Evolutionary conservation across 495 filamentous ascomycete species (phyloP).

Genomic region (Endocarpon pusillum): DNA sequence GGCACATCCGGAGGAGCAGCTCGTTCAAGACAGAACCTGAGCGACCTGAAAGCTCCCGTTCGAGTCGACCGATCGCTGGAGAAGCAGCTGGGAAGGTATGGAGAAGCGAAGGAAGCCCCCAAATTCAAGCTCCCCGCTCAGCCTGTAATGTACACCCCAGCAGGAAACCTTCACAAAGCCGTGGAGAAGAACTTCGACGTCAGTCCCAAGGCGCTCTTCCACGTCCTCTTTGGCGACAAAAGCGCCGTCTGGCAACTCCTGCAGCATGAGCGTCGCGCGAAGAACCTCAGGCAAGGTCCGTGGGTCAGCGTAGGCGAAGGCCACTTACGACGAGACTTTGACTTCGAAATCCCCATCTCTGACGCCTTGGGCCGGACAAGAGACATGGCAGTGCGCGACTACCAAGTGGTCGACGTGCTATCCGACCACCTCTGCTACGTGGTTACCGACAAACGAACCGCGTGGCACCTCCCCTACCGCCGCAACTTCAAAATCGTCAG

Average conservation of each 20-base stretch:
- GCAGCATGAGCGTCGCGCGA: slow-evolving; percentile 68
- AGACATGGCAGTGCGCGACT: slow-evolving; percentile 46
- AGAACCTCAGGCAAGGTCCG: slow-evolving; percentile 63
- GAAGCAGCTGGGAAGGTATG: slow-evolving; percentile 23
- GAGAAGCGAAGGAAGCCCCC: slow-evolving; percentile 34
- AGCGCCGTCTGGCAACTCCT: slow-evolving; percentile 85
- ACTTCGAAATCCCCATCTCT: slow-evolving; percentile 54
- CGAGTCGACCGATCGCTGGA: slow-evolving; percentile 45
- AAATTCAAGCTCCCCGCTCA: slow-evolving; percentile 77
- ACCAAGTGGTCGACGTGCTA: slow-evolving; percentile 77
- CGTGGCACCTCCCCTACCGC: slow-evolving; percentile 77
- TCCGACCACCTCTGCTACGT: slow-evolving; percentile 96
- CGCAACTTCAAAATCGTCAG: slow-evolving; percentile 68
- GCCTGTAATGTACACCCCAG: slow-evolving; percentile 67
- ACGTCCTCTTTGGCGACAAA: slow-evolving; percentile 90
- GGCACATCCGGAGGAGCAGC: slow-evolving; percentile 11
- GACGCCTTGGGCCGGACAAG: slow-evolving; percentile 44
- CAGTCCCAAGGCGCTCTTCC: slow-evolving; percentile 83
- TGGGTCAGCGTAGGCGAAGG: slow-evolving; percentile 57
- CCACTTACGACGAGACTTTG: slow-evolving; percentile 57
- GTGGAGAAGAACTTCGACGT: slow-evolving; percentile 70
- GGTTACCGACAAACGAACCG: slow-evolving; percentile 68
- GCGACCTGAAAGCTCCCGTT: slow-evolving; percentile 41
- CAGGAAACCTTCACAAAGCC: slow-evolving; percentile 51
- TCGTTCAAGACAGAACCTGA: slow-evolving; percentile 19